Evolutionary conservation across 1,284 basidiomycete genomes (phyloP), one percentile per base, ranked within the genome.

Genomic region (Boletellus deceptivus): DNA sequence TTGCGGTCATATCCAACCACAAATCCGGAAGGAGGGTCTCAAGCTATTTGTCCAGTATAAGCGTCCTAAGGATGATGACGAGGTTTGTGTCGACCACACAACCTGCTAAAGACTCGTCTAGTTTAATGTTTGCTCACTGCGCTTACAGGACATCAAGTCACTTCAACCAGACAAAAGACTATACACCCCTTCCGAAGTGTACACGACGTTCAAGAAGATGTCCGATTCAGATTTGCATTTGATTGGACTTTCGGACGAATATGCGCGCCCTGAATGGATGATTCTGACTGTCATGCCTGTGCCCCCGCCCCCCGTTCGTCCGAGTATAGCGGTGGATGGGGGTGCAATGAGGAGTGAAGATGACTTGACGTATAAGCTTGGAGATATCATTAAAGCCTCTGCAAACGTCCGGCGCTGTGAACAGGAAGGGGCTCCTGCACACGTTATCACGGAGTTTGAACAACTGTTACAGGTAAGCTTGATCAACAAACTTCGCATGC

Each of bases 181-280:
- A 3, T 86, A 97, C 62, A 86, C 91, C 0, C 91, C 96, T 1
- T 85, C 85, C 4, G 94, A 98, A 65, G 92, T 93, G 20, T 91
- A 95, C 73, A 92, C 86, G 56, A 89, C 91, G 38, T 83, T 96
- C 72, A 94, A 90, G 74, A 97, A 96, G 80, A 94, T 98, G 71
- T 82, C 91, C 2, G 85, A 93, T 57, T 79, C 84, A 16, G 97
- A 99, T 69, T 82, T 99, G n/a, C 80, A 87, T 59, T 78, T 95
- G 16, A 84, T 99, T 58, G 97, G 97, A 37, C 82, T 99, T 8
- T 96, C 93, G 24, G 92, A 93, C 49, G 92, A 94, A 66, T 98
- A 96, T 67, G 97, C 97, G 13, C 84, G 95, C 39, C 97, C 97
- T 3, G 94, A 98, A 65, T 99, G 97, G 97, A 99, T 99, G 97